Base-by-base conservation (phyloP, 345 rosid species). In the Gynandropsis gynandra region DNA sequence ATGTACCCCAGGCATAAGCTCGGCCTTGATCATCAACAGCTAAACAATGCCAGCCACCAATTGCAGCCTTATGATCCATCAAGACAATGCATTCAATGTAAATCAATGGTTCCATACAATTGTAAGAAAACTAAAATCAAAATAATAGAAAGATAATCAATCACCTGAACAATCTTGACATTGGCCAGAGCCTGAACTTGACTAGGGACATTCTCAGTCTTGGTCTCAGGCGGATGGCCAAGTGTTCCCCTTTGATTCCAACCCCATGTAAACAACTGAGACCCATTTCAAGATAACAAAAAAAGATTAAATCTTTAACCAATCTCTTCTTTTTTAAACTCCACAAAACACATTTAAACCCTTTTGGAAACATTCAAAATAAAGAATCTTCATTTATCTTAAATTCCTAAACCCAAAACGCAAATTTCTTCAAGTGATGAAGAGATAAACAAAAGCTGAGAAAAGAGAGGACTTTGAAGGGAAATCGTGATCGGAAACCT, bases 11-110 rank as follows among this genome's bases (percentile, higher is more conserved):
- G 39, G 99, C 95, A 50, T 88, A 93, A 41, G 97, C 83, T 45
- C 81, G 77, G 43, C 97, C 99, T 76, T 93, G 87, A 77, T 93
- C 94, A 73, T 93, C 99, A 20, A 93, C 99, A 66, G 99, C 97
- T 78, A 93, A 78, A 71, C 95, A 93, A 74, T 93, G 99, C 99
- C 99, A 93, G 24, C 99, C 99, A 65, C 95, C 97, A 69, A 88
- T 85, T 52, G 97, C 99, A 0, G 99, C 99, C 97, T n/a, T 93
- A 54, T 42, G 50, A 67, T 57, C 45, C 43, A 33, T 59, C 7
- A 58, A 43, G 27, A 47, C 66, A 37, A 44, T 27, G 1, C 24
- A 41, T 16, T 51, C 24, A 39, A 41, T 17, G 13, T 48, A 39
- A 20, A 54, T 27, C 38, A 20, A 9, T 39, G 10, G 10, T 5